Evolutionary conservation across 1,284 basidiomycete species (phyloP).

Genomic region (Pascua guehoae): DNA sequence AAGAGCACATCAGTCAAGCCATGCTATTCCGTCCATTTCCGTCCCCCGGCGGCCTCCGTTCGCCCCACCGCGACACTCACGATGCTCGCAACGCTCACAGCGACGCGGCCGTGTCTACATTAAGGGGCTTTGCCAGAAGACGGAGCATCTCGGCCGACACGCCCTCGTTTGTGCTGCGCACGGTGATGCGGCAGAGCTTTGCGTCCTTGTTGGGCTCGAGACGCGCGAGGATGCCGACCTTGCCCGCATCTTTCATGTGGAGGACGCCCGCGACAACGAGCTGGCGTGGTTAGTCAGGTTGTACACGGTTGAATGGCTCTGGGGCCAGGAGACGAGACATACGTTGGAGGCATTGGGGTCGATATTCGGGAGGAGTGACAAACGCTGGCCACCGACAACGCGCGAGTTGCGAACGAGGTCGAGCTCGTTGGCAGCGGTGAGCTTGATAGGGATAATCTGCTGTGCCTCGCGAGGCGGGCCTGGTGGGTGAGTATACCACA

Average conservation of each 20-base stretch:
- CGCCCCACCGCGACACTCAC: not conserved
- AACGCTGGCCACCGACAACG: slow-evolving; percentile 69
- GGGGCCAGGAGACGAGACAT: slow-evolving; percentile 12
- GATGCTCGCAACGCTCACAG: slow-evolving; percentile 2
- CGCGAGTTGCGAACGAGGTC: slow-evolving; percentile 70
- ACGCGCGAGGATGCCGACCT: slow-evolving; percentile 89
- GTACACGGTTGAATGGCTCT: too few species aligned
- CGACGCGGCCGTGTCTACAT: slow-evolving; percentile 33
- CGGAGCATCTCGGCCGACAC: slow-evolving; percentile 78
- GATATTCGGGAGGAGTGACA: slow-evolving; percentile 73
- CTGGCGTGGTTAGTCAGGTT: slow-evolving; percentile 54
- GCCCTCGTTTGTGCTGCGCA: slow-evolving; percentile 90
- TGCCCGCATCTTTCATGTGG: slow-evolving; percentile 79
- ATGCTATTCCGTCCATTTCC: too few species aligned
- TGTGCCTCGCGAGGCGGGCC: slow-evolving; percentile 84
- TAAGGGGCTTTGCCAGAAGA: slow-evolving; percentile 42
- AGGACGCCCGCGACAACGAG: slow-evolving; percentile 88
- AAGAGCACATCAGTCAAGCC: too few species aligned
- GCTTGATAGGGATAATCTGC: slow-evolving; percentile 72
- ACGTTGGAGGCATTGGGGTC: slow-evolving; percentile 70
- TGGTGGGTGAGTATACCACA: slow-evolving; percentile 6
- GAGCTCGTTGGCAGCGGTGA: slow-evolving; percentile 65
- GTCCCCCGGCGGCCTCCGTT: too few species aligned
- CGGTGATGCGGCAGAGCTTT: slow-evolving; percentile 88
- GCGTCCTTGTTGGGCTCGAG: slow-evolving; percentile 93